A percentile compares a stretch with the other conserved stretches of the same genome.
Conservation (phyloP, 2,329 filamentous ascomycete species). For the Colletotrichum orchidophilum region DNA sequence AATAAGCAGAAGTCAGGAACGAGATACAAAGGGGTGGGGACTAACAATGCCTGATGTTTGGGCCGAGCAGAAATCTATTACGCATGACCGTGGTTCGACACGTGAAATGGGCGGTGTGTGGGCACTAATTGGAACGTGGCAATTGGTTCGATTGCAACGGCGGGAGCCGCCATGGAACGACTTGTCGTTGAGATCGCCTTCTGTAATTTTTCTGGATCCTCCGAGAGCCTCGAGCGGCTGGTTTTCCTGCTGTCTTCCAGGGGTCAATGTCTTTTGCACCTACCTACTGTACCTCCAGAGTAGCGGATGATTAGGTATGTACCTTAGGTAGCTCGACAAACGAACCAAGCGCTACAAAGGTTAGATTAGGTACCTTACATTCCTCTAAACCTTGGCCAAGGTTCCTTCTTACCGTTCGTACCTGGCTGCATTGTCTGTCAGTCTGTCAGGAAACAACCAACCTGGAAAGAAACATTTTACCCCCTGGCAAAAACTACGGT, state of each 20-base stretch:
- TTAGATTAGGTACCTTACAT: not conserved
- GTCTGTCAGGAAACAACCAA: not conserved
- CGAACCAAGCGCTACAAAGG: not conserved
- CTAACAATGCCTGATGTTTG: conserved; percentile 5
- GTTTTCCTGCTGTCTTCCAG: not conserved
- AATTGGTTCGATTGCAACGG: conserved; percentile 21
- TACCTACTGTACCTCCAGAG: not conserved
- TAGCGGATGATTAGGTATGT: not conserved
- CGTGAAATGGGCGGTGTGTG: conserved; percentile 33
- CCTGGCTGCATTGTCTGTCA: not conserved
- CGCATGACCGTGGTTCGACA: conserved; percentile 33
- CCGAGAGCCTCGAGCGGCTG: not conserved
- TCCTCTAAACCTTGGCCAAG: too few relatives aligned
- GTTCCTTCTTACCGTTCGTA: not conserved
- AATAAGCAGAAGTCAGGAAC: not conserved
- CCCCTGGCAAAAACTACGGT: not conserved
- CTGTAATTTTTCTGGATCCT: conserved; percentile 28
- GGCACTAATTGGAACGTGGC: conserved; percentile 11
- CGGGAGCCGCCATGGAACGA: conserved; percentile 31
- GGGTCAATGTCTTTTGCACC: not conserved
- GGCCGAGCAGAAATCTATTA: conserved; percentile 19
- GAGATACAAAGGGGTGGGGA: not conserved
- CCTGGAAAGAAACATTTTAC: not conserved
- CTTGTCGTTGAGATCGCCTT: conserved; percentile 32
- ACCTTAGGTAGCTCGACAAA: not conserved